Evolutionary conservation across 768 basidiomycete genomes (phyloP).

Genomic region (Amanita phalloides): DNA sequence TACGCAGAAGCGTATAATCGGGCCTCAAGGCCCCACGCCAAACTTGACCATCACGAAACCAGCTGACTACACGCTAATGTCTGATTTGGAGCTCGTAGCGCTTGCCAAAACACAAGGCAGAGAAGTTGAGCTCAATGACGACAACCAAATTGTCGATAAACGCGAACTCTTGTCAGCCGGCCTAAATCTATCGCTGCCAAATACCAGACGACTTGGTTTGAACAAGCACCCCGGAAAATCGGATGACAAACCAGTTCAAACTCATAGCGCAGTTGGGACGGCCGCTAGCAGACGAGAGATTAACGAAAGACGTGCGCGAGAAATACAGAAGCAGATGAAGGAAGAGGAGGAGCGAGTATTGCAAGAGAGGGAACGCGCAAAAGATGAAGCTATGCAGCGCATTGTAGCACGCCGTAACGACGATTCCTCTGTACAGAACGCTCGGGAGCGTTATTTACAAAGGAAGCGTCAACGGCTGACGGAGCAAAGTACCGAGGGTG

Average conservation of each 20-base stretch:
- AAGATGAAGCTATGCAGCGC: constrained; percentile 55
- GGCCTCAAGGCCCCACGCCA: constrained; percentile 49
- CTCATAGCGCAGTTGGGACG: constrained; percentile 73
- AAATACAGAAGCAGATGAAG: constrained; percentile 71
- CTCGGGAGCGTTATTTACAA: constrained; percentile 63
- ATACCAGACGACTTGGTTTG: constrained; percentile 61
- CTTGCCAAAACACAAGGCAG: constrained; percentile 67
- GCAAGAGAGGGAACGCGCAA: constrained; percentile 44
- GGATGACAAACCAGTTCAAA: constrained; percentile 24
- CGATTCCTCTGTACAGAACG: constrained; percentile 61
- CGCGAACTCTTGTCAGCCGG: constrained; percentile 87
- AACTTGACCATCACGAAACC: constrained; percentile 76
- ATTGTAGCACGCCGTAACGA: constrained; percentile 68
- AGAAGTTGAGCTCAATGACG: constrained; percentile 90
- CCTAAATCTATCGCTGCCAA: constrained; percentile 78
- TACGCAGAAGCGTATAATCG: constrained; percentile 45
- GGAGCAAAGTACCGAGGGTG: constrained; percentile 12
- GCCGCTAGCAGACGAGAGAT: constrained; percentile 77
- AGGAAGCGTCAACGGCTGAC: constrained; percentile 75
- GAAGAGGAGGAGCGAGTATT: constrained; percentile 56
- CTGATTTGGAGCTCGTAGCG: constrained; percentile 67
- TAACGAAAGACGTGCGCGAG: constrained; percentile 68
- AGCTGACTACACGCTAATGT: constrained; percentile 44
- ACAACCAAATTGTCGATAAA: constrained; percentile 95
- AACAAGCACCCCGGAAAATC: constrained; percentile 18